A percentile compares a stretch with the other conserved stretches of the same genome.
phyloP scores from a whole-genome alignment of 176 grass and related monocot species.

The Juncus effusus region DNA sequence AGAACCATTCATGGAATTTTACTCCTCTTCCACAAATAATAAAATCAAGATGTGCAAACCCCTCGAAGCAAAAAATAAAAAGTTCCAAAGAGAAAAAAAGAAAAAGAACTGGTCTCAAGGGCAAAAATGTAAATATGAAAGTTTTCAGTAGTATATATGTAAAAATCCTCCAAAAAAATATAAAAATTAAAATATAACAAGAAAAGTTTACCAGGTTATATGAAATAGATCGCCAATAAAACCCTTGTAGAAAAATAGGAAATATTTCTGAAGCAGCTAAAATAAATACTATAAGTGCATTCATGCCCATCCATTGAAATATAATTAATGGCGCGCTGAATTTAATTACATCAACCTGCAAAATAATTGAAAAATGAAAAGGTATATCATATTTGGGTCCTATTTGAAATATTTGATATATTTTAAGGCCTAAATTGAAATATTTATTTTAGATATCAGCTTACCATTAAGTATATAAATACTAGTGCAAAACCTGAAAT shows the following conservation, averaged over 20 bases:
- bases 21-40: not conserved
- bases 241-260: slow-evolving; percentile 70
- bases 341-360: slow-evolving; percentile 63
- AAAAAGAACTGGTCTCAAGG: no score
- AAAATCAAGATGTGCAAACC: no score
- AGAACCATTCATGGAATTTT: not conserved
- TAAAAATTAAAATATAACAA: not conserved
- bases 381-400: not conserved
- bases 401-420: not conserved
- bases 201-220: slow-evolving; percentile 62
- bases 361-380: slow-evolving; percentile 1
- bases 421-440: not conserved
- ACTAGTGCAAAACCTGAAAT: slow-evolving; percentile 68
- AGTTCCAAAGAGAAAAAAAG: not conserved
- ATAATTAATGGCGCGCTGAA: slow-evolving; percentile 66
- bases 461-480: slow-evolving; percentile 73
- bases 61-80: no score
- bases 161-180: no score
- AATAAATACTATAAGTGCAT: slow-evolving; percentile 80
- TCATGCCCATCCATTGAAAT: slow-evolving; percentile 97
- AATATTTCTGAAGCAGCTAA: slow-evolving; percentile 77
- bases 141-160: not conserved
- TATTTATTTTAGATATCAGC: slow-evolving; percentile 29
- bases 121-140: not conserved
- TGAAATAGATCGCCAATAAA: slow-evolving; percentile 69